Base-by-base conservation (phyloP, 148 eudicot species). In the Linanthus parryae region DNA sequence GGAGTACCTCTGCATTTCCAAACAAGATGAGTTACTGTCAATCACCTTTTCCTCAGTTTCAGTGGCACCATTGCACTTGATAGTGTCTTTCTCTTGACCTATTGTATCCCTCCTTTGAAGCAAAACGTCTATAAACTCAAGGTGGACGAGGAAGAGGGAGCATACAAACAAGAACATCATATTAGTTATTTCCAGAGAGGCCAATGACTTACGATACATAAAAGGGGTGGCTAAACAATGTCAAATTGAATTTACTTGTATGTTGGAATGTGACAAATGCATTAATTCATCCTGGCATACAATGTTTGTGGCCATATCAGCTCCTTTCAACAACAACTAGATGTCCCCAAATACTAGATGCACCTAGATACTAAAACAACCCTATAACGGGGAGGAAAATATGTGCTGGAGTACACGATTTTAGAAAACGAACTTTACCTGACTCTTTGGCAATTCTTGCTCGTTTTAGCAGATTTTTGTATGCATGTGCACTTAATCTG, bases 381-480 rank as follows among this genome's bases (percentile, higher is more conserved):
- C 2, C 1, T 13, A 4, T 48, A 48, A 1, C n/a, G 35, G 11
- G 27, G 3, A 1, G 15, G 19, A 3, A 50, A 5, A 0, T 17
- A 50, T 4, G 54, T 9, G 30, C 13, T 28, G 2, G 50, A 7
- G 11, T 21, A 21, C 0, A 34, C 18, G 33, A 19, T 14, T 33
- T 20, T 20, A 11, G 18, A 33, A 22, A 23, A 26, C n/a, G 19
- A 50, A 27, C 24, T 13, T 44, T 44, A 54, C 53, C 59, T 36
- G 59, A 37, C 21, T 13, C 12, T 30, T 44, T 38, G 38, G 46
- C 23, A 20, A 14, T 28, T 7, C 15, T 29, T 46, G 47, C 51
- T 54, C 59, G 35, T 63, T 38, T 26, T 22, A 63, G 34, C 22
- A 54, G 22, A 9, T 45, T 40, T 48, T 54, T 63, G 52, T 35